Conservation (phyloP, 2,329 filamentous ascomycete genomes). For the Pseudocercospora ulei region DNA sequence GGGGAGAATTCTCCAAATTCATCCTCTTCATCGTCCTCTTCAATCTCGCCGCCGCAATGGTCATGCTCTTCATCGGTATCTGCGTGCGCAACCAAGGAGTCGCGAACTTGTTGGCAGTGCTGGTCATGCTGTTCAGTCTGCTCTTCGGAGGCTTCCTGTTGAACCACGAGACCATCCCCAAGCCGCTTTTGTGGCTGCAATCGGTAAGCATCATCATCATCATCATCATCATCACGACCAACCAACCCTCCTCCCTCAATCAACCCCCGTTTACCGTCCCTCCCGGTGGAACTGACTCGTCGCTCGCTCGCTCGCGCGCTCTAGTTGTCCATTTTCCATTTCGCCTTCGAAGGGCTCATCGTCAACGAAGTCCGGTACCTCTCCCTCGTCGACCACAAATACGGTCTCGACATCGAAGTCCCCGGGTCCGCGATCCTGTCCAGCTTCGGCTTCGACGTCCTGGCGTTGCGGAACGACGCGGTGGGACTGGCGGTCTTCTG, state of each 20-base stretch:
- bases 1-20: conserved; percentile 79
- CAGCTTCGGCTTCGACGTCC: conserved; percentile 86
- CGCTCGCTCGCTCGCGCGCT: conserved; percentile 25
- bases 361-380: conserved; percentile 93
- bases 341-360: conserved; percentile 89
- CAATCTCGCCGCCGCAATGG: conserved; percentile 85
- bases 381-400: conserved; percentile 85
- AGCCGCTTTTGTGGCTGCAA: conserved; percentile 80
- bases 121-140: conserved; percentile 95
- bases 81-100: conserved; percentile 85
- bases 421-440: conserved; percentile 89
- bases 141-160: conserved; percentile 88
- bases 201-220: conserved; percentile 48
- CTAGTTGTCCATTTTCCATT: conserved; percentile 90
- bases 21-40: conserved; percentile 87
- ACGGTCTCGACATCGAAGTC: conserved; percentile 90
- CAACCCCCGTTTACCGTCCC: too few relatives aligned
- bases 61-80: conserved; percentile 93
- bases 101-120: conserved; percentile 81
- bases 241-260: too few relatives aligned
- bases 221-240: too few relatives aligned
- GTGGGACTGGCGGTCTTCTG: conserved; percentile 73
- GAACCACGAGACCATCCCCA: conserved; percentile 87
- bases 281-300: too few relatives aligned
- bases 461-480: conserved; percentile 76